Conservation (phyloP, 495 filamentous ascomycete species). For the Neurospora sp. region DNA sequence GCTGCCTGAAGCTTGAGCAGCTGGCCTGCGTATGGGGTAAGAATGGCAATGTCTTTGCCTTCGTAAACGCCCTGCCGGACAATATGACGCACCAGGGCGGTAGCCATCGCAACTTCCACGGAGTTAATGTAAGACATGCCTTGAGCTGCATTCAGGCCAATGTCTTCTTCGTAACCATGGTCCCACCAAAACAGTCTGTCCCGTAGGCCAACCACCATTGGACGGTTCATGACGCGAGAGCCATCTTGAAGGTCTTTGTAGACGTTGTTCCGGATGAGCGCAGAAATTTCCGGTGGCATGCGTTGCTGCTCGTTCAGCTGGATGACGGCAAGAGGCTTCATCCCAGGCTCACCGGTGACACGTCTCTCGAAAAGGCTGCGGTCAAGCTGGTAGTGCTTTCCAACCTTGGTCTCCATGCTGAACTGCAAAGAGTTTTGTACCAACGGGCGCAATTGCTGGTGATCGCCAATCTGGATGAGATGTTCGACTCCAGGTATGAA, state of each 20-base stretch:
- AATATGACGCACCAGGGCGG: constrained; percentile 59
- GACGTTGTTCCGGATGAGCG: constrained; percentile 45
- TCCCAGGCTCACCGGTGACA: constrained; percentile 11
- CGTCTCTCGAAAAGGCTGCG: constrained; percentile 24
- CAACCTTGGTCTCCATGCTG: constrained; percentile 12
- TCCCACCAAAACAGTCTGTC: constrained; percentile 66
- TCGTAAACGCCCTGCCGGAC: constrained; percentile 57
- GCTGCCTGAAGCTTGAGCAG: constrained; percentile 47
- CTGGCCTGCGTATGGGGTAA: constrained; percentile 72
- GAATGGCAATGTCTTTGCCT: constrained; percentile 60
- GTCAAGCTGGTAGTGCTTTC: constrained; percentile 14
- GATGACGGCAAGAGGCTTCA: constrained; percentile 21
- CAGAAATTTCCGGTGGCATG: constrained; percentile 55
- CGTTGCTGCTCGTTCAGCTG: constrained; percentile 46
- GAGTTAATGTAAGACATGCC: constrained; percentile 55
- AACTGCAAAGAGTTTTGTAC: constrained; percentile 22
- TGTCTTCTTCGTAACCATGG: constrained; percentile 48
- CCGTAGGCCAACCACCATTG: constrained; percentile 54
- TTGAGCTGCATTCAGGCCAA: constrained; percentile 27
- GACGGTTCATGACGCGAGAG: constrained; percentile 40
- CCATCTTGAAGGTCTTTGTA: constrained; percentile 58
- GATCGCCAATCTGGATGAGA: constrained; percentile 70
- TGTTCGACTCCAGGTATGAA: constrained; percentile 64
- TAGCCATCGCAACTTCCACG: constrained; percentile 57
- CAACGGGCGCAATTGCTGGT: constrained; percentile 56